A percentile compares a stretch with the other conserved stretches of the same genome.
phyloP scores from a whole-genome alignment of 108 stramenopile genomes.

The Cyclostephanos tholiformis region DNA sequence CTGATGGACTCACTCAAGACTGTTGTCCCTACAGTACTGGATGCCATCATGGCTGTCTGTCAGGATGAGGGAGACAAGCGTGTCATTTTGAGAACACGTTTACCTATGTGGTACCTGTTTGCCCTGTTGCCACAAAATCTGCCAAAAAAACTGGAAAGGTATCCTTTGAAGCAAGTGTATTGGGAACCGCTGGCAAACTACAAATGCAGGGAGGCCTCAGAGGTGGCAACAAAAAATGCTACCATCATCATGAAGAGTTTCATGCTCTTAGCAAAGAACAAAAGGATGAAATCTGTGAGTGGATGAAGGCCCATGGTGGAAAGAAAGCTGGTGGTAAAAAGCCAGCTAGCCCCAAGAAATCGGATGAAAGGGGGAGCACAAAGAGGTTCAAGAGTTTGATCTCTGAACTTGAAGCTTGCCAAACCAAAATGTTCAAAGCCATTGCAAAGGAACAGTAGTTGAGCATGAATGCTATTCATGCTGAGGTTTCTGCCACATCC shows the following conservation, averaged over 20 bases:
- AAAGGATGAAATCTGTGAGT: not conserved
- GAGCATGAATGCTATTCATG: no score
- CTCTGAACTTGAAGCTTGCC: no score
- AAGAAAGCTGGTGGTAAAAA: no score
- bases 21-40: not conserved
- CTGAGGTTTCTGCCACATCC: no score
- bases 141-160: conserved; percentile 1
- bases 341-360: no score
- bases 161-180: not conserved
- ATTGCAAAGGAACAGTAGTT: no score
- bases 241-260: not conserved
- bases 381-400: no score
- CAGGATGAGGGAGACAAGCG: not conserved
- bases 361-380: no score
- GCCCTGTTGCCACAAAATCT: not conserved
- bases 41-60: not conserved
- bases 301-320: no score
- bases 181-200: not conserved
- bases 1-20: not conserved
- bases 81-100: not conserved
- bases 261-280: not conserved
- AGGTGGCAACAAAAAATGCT: not conserved
- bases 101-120: not conserved
- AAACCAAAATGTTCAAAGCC: no score
- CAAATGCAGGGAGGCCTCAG: no score